A percentile compares a stretch with the other conserved stretches of the same genome.
Evolutionary conservation across 2,329 filamentous ascomycete genomes (phyloP).

Genomic region (Pestalotiopsis sp.): DNA sequence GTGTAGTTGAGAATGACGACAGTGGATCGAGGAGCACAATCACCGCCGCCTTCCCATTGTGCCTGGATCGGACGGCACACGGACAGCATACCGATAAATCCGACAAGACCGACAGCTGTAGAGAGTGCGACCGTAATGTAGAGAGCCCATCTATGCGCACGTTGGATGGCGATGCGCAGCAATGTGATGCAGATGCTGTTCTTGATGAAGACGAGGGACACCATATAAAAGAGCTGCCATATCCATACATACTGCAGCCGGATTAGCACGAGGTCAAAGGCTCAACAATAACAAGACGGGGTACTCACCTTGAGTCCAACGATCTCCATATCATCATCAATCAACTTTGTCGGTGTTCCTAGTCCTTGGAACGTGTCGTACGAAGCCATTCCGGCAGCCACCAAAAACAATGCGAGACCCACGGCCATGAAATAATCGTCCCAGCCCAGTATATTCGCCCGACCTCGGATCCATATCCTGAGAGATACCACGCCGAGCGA

Average conservation of each 20-base stretch:
- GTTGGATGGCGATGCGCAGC: constrained; percentile 13
- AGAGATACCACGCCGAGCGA: constrained; percentile 4
- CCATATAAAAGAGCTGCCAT: constrained; percentile 15
- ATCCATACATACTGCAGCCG: constrained; percentile 9
- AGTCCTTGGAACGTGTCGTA: constrained; percentile 11
- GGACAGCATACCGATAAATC: constrained; percentile 9
- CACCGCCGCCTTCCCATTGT: constrained; percentile 10
- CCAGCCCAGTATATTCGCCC: constrained; percentile 3
- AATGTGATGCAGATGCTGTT: constrained; percentile 15
- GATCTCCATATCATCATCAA: neutral
- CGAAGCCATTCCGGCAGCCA: constrained; percentile 2
- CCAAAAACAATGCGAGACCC: constrained; percentile 3
- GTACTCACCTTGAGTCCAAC: constrained; percentile 6
- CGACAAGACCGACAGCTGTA: neutral
- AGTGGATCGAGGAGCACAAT: neutral
- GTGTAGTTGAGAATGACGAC: constrained; percentile 11
- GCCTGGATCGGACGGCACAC: constrained; percentile 11
- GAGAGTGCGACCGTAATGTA: constrained; percentile 8
- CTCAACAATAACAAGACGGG: neutral
- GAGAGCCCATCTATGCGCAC: constrained; percentile 7
- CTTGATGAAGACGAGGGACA: constrained; percentile 11
- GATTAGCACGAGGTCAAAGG: neutral
- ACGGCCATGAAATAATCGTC: constrained; percentile 7
- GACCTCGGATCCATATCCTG: constrained; percentile 7
- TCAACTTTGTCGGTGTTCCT: neutral